These are phyloP conservation scores for Picea glauca DNA, from an alignment of 75 land plant genomes.

Conservation along the genomic window DNA sequence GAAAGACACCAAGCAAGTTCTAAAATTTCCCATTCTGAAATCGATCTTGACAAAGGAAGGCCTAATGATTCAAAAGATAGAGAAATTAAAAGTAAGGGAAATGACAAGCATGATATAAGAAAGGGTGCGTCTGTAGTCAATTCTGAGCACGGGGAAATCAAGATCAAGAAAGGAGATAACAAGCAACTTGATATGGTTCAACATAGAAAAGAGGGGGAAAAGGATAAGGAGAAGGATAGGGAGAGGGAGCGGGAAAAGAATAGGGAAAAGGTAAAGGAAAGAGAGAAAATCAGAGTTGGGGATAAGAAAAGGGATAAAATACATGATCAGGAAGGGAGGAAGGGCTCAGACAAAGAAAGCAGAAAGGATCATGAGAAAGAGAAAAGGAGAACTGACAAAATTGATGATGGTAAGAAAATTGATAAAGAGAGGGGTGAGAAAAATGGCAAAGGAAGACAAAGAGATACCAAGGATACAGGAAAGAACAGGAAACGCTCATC, in stretches of 20 bases:
- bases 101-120: conserved; percentile 20
- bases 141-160: conserved; percentile 14
- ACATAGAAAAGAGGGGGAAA: conserved; percentile 18
- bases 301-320: conserved; percentile 15
- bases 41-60: conserved; percentile 10
- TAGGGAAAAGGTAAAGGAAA: conserved; percentile 22
- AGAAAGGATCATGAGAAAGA: conserved; percentile 26
- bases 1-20: conserved; percentile 8
- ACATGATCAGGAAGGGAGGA: conserved; percentile 25
- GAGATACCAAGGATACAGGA: conserved; percentile 29
- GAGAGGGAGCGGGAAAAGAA: conserved; percentile 20
- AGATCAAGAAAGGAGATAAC: conserved; percentile 21
- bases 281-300: conserved; percentile 17
- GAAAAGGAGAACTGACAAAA: conserved; percentile 25
- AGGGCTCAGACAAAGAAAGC: conserved; percentile 23
- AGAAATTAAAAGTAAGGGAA: conserved; percentile 19
- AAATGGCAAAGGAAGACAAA: conserved; percentile 36
- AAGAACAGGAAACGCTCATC: conserved; percentile 50
- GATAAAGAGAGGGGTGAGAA: conserved; percentile 34
- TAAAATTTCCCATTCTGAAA: conserved; percentile 11
- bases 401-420: conserved; percentile 31
- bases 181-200: conserved; percentile 12
- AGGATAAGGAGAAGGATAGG: conserved; percentile 16
- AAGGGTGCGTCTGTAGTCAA: conserved; percentile 16
- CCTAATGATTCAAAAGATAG: conserved; percentile 10